phyloP scores from a whole-genome alignment of 176 grass and related monocot genomes.

The Juncus effusus region DNA sequence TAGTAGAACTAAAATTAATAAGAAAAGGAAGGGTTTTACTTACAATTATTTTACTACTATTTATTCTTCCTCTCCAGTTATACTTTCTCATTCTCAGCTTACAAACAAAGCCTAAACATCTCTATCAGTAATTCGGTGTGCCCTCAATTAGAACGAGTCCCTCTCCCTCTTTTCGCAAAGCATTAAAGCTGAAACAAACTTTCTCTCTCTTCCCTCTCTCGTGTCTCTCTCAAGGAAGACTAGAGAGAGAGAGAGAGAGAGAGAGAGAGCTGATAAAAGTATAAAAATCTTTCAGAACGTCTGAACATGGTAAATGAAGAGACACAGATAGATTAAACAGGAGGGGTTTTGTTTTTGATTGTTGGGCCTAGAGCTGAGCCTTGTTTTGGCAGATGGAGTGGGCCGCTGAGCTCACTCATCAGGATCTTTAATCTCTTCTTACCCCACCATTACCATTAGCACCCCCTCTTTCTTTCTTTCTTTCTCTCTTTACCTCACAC shows the following conservation, averaged over 20 bases:
- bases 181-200: slow-evolving; percentile 39
- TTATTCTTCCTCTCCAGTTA: not conserved
- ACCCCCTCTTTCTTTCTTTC: not conserved
- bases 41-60: too few relatives aligned
- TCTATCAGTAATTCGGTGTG: slow-evolving; percentile 17
- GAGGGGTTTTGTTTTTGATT: not conserved
- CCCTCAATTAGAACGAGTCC: slow-evolving; percentile 40
- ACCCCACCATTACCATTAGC: not conserved
- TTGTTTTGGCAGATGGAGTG: slow-evolving; percentile 18
- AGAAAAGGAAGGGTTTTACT: slow-evolving; percentile 1
- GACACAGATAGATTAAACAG: not conserved
- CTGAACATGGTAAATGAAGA: slow-evolving; percentile 5
- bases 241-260: not conserved
- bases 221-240: slow-evolving; percentile 8
- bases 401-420: slow-evolving; percentile 20
- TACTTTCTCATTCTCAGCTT: not conserved
- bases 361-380: slow-evolving; percentile 11
- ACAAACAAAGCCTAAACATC: not conserved
- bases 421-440: slow-evolving; percentile 20
- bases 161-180: slow-evolving; percentile 67
- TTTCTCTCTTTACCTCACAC: slow-evolving; percentile 1
- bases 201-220: slow-evolving; percentile 27
- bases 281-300: not conserved
- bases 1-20: not conserved
- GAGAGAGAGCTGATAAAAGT: not conserved